Base-by-base conservation (phyloP, 495 filamentous ascomycete genomes). In the Lophium mytilinum region DNA sequence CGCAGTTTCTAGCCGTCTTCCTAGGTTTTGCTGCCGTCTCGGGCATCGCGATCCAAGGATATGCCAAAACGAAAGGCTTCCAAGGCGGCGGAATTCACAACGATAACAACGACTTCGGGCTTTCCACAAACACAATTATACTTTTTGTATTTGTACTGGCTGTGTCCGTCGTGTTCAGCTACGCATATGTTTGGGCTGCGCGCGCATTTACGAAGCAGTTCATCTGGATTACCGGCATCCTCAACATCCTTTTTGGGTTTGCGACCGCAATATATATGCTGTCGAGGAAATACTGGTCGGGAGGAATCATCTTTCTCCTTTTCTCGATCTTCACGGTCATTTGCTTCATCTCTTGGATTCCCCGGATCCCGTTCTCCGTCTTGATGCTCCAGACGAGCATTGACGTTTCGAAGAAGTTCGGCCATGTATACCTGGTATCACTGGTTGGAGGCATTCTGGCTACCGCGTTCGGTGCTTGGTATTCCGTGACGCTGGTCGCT, bases 361-460 rank as follows among this genome's bases (percentile, higher is more conserved):
- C 80, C 15, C 80, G 89, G 30, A 96, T 96, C 48, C 90, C 89
- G 0, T 95, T 95, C 71, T 88, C 86, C 39, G 88, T 88, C 0
- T 76, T 95, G 46, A 93, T 96, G 89, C 75, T 97, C 15, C 83
- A 90, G 71, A 90, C 87, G 0, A 78, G 82, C 21, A 90, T 96
- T 67, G 90, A 96, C 63, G 85, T 96, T 0, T 83, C 90, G 7
- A 89, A 87, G 56, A 78, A 70, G 6, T 87, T 86, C 62, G 90
- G 90, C 0, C 88, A 95, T 63, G 86, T 95, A 55, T 96, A 93
- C 69, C 69, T 91, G 1, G 88, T 94, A 50, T 90, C 86, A 58
- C 78, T 88, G 15, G 65, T 94, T 9, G 92, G 90, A 19, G 89
- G 90, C 1, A 67, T 95, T 21, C 67, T 85, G 9, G 86, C 83